Conservation (phyloP, 1,284 basidiomycete species). For the Trichosporon coremiiforme region DNA sequence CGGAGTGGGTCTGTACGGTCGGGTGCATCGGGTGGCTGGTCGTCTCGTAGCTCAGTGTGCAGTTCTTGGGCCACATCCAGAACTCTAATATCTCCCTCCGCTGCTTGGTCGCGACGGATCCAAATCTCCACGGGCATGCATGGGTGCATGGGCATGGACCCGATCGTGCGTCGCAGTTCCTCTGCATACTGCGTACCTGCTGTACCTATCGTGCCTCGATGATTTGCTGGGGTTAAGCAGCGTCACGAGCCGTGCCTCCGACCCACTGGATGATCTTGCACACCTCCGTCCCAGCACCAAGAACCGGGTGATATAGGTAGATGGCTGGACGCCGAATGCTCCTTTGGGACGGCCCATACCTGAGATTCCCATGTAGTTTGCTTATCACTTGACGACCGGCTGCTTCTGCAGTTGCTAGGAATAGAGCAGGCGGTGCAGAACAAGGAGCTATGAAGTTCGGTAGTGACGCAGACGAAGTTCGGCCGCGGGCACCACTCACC, state of each 20-base stretch:
- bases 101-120: background rate
- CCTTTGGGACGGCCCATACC: background rate
- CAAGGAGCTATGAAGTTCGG: too few species aligned
- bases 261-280: too few species aligned
- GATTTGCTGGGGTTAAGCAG: background rate
- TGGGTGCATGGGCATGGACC: background rate
- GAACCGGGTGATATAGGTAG: background rate
- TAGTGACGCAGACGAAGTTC: too few species aligned
- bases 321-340: background rate
- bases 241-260: background rate
- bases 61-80: background rate
- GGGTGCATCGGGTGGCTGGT: background rate
- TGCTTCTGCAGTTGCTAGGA: too few species aligned
- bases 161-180: background rate
- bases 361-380: background rate
- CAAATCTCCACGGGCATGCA: background rate
- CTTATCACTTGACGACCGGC: background rate
- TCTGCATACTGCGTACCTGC: too few species aligned
- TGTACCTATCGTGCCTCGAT: background rate
- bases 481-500: too few species aligned
- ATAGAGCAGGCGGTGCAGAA: too few species aligned
- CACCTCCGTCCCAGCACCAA: background rate
- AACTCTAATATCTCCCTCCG: background rate
- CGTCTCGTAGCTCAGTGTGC: background rate
- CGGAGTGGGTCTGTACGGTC: too few species aligned